Conservation (phyloP, 2,329 filamentous ascomycete genomes). For the Penicillium sp. region DNA sequence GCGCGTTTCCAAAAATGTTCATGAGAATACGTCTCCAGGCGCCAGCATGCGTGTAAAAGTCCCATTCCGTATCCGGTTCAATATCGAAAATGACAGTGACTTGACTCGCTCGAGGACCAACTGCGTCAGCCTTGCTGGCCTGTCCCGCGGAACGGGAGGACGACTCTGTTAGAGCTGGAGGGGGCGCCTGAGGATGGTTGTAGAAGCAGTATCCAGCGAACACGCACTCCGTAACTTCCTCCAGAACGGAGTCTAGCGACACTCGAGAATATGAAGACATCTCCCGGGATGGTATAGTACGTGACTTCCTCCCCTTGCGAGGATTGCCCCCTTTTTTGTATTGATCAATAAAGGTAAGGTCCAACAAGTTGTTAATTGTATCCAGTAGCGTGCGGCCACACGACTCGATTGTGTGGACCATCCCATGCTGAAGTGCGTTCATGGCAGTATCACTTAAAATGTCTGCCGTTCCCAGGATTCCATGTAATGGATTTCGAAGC, state of each 20-base stretch:
- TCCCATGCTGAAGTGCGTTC: constrained; percentile 27
- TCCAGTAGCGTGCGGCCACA: constrained; percentile 44
- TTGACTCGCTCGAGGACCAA: constrained; percentile 3
- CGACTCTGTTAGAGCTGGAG: constrained; percentile 11
- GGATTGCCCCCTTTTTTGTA: constrained; percentile 4
- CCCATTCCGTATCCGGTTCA: constrained; percentile 42
- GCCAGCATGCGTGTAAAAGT: constrained; percentile 46
- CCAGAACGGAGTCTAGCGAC: constrained; percentile 22
- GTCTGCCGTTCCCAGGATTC: constrained; percentile 33
- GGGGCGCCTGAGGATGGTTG: constrained; percentile 12
- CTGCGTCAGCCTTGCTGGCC: not conserved
- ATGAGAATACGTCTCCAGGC: constrained; percentile 49
- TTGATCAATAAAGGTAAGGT: constrained; percentile 28
- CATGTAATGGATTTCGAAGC: constrained; percentile 36
- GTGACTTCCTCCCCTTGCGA: not conserved
- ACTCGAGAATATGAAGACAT: constrained; percentile 6
- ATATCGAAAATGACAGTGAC: constrained; percentile 41
- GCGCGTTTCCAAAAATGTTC: constrained; percentile 50
- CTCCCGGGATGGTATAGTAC: not conserved
- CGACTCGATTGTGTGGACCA: constrained; percentile 37
- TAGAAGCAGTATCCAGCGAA: constrained; percentile 30
- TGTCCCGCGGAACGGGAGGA: constrained; percentile 12
- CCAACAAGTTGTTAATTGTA: constrained; percentile 39
- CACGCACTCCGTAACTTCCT: constrained; percentile 26
- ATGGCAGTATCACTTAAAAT: constrained; percentile 31